These are phyloP conservation scores for Aschersonia sp. DNA, from an alignment of 2,329 filamentous ascomycete genomes.

Conservation along the genomic window DNA sequence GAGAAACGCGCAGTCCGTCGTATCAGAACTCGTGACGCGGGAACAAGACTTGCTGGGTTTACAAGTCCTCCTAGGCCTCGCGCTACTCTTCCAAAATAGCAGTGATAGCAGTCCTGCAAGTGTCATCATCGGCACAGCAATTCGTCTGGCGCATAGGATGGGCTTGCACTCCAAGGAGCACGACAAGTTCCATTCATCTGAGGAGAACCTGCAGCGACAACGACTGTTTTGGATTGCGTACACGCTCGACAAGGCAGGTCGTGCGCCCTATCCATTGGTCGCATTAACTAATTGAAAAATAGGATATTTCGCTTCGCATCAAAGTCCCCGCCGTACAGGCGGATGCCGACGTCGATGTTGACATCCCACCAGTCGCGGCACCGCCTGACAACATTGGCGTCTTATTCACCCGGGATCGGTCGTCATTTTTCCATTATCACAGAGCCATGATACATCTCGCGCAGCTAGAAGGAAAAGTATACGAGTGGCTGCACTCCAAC, in stretches of 20 bases:
- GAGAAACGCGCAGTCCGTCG: slow-evolving; percentile 21
- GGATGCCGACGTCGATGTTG: slow-evolving; percentile 21
- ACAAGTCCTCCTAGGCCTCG: slow-evolving; percentile 23
- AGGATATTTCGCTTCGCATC: slow-evolving; percentile 20
- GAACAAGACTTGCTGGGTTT: slow-evolving; percentile 22
- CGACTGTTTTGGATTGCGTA: slow-evolving; percentile 28
- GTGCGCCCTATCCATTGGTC: no score
- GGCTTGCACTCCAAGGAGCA: slow-evolving; percentile 17
- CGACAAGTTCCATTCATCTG: slow-evolving; percentile 9
- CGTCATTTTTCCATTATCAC: slow-evolving; percentile 21
- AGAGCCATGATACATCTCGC: slow-evolving; percentile 23
- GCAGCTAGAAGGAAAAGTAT: slow-evolving; percentile 24
- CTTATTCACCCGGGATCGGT: slow-evolving; percentile 19
- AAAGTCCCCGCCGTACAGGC: slow-evolving; percentile 22
- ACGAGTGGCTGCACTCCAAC: slow-evolving; percentile 22
- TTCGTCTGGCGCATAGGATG: slow-evolving; percentile 22
- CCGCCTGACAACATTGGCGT: slow-evolving; percentile 17
- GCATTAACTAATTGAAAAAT: neutral
- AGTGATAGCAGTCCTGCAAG: slow-evolving; percentile 21
- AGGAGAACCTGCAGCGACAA: slow-evolving; percentile 18
- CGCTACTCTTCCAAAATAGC: slow-evolving; percentile 21
- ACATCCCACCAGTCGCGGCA: slow-evolving; percentile 19
- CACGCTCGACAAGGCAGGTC: slow-evolving; percentile 21
- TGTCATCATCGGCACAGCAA: slow-evolving; percentile 22
- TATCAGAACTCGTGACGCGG: slow-evolving; percentile 21